Conservation (phyloP, 805 yeast genomes). For the Candida yuanshanica region DNA sequence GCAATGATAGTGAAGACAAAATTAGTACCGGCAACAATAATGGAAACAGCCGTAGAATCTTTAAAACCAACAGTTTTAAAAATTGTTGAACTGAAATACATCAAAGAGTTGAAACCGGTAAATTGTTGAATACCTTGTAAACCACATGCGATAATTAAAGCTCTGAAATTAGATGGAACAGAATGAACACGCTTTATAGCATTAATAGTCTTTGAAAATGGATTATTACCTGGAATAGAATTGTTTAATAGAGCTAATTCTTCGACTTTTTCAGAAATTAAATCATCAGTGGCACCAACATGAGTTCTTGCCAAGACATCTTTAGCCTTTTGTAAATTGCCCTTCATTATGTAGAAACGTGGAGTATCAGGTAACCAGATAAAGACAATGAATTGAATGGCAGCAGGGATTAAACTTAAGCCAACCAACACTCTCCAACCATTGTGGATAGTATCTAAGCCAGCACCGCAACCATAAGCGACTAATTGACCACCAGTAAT, state of each 20-base stretch:
- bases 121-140: constrained; percentile 95
- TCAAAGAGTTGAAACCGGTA: constrained; percentile 91
- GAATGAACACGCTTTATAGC: constrained; percentile 59
- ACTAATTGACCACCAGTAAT: constrained; percentile 93
- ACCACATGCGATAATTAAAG: constrained; percentile 85
- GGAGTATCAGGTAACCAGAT: constrained; percentile 94
- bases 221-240: constrained; percentile 41
- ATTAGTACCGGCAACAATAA: constrained; percentile 91
- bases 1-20: constrained; percentile 84
- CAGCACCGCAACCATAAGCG: constrained; percentile 93
- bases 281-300: constrained; percentile 52
- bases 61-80: constrained; percentile 86
- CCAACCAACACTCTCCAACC: constrained; percentile 97
- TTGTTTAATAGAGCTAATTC: constrained; percentile 52
- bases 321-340: constrained; percentile 58
- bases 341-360: constrained; percentile 74
- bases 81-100: constrained; percentile 92
- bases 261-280: constrained; percentile 59
- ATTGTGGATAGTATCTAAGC: constrained; percentile 59
- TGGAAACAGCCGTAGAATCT: constrained; percentile 90
- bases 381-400: constrained; percentile 68
- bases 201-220: constrained; percentile 48
- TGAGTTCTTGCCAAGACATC: constrained; percentile 61
- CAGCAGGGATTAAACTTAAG: constrained; percentile 82
- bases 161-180: constrained; percentile 79